These are phyloP conservation scores for Aspergillus leporis DNA, from an alignment of 495 filamentous ascomycete genomes.

Conservation along the genomic window DNA sequence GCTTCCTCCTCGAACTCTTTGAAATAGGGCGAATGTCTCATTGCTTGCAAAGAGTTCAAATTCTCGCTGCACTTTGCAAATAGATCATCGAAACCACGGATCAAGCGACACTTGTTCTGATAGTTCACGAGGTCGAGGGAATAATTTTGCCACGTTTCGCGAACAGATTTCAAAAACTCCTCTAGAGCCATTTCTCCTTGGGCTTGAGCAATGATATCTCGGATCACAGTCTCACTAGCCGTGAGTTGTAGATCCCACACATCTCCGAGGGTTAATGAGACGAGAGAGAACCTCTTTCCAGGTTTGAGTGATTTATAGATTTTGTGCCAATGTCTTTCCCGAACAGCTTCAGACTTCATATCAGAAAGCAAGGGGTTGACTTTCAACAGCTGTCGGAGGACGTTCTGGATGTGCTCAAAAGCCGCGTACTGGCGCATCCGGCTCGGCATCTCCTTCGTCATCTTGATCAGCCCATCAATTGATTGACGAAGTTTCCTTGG, in stretches of 20 bases:
- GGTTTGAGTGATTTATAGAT: constrained; percentile 95
- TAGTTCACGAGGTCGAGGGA: constrained; percentile 93
- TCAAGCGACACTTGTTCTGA: constrained; percentile 94
- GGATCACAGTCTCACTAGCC: constrained; percentile 80
- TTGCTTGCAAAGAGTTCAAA: constrained; percentile 93
- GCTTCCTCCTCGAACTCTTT: constrained; percentile 99
- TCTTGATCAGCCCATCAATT: constrained; percentile 89
- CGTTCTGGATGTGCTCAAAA: constrained; percentile 94
- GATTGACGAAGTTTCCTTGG: constrained; percentile 86
- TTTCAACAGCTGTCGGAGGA: constrained; percentile 84
- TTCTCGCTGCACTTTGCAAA: constrained; percentile 99
- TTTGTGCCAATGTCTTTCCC: constrained; percentile 94
- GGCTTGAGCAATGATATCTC: constrained; percentile 90
- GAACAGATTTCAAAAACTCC: constrained; percentile 95
- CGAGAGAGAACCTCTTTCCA: constrained; percentile 82
- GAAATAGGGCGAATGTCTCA: constrained; percentile 98
- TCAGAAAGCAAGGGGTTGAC: constrained; percentile 85
- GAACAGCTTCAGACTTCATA: constrained; percentile 94
- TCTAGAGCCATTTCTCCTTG: constrained; percentile 98
- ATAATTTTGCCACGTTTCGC: constrained; percentile 95
- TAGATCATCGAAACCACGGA: constrained; percentile 96
- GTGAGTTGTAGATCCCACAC: constrained; percentile 96
- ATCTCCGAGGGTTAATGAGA: constrained; percentile 92
- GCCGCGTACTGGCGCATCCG: constrained; percentile 99
- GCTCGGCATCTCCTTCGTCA: constrained; percentile 99